Evolutionary conservation across 352 stramenopile genomes (phyloP).

Genomic region (Pythium vanterpoolii): DNA sequence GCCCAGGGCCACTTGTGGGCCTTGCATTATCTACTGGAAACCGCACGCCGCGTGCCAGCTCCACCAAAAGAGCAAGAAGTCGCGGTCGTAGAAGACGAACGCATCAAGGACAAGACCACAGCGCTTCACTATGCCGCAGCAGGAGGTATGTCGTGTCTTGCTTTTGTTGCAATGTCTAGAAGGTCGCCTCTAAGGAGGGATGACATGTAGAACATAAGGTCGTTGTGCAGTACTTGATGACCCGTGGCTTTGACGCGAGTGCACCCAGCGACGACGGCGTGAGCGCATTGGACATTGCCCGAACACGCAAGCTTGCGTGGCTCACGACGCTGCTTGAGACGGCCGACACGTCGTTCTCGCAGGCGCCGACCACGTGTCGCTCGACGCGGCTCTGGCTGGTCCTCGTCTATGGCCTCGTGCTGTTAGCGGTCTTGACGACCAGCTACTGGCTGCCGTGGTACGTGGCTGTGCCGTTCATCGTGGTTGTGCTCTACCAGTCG

Average conservation of each 20-base stretch:
- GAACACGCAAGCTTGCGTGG: slow-evolving; percentile 37
- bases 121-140: slow-evolving; percentile 61
- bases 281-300: slow-evolving; percentile 42
- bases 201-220: slow-evolving; percentile 48
- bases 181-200: not conserved
- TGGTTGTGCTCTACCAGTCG: slow-evolving; percentile 46
- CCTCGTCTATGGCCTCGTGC: slow-evolving; percentile 41
- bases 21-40: slow-evolving; percentile 69
- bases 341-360: slow-evolving; percentile 29
- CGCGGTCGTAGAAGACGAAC: slow-evolving; percentile 12
- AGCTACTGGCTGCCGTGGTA: slow-evolving; percentile 75
- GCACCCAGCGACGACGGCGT: slow-evolving; percentile 39
- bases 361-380: slow-evolving; percentile 49
- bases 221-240: slow-evolving; percentile 66
- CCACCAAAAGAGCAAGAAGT: slow-evolving; percentile 11
- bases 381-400: slow-evolving; percentile 49
- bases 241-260: slow-evolving; percentile 48
- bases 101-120: slow-evolving; percentile 32
- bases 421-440: slow-evolving; percentile 53
- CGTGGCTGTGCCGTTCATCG: slow-evolving; percentile 56
- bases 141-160: slow-evolving; percentile 16
- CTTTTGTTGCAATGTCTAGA: not conserved
- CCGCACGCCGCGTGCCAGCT: slow-evolving; percentile 23
- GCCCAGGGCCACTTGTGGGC: slow-evolving; percentile 69
- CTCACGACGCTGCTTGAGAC: slow-evolving; percentile 44